These are phyloP conservation scores for Beauveria australis DNA, from an alignment of 2,329 filamentous ascomycete genomes.

Conservation along the genomic window DNA sequence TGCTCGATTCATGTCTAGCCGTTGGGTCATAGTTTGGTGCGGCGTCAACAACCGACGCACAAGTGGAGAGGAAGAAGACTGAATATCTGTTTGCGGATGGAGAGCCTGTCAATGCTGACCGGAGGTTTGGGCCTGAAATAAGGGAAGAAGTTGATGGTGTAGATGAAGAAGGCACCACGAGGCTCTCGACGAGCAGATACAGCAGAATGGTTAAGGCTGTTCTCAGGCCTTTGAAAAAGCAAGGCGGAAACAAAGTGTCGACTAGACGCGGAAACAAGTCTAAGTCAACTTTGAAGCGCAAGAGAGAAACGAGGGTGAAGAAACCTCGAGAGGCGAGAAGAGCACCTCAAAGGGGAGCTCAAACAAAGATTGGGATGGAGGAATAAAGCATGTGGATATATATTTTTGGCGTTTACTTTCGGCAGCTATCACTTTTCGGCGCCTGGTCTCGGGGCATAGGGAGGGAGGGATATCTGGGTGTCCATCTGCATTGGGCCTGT, in stretches of 20 bases:
- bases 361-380: neutral
- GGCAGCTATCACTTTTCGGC: neutral
- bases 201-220: neutral
- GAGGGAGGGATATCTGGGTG: neutral
- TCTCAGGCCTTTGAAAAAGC: neutral
- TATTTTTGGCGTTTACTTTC: conserved; percentile 3
- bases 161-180: neutral
- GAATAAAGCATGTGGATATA: neutral
- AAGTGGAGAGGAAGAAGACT: too few species aligned
- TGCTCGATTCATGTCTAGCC: conserved; percentile 49
- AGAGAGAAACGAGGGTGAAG: neutral
- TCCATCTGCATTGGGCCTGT: neutral
- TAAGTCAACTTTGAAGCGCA: neutral
- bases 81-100: too few species aligned
- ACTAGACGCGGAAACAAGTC: too few species aligned
- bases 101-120: neutral
- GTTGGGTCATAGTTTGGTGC: conserved; percentile 28
- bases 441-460: neutral
- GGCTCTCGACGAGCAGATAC: neutral
- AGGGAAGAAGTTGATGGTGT: neutral
- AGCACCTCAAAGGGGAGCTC: neutral
- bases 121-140: too few species aligned
- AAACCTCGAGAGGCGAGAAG: neutral
- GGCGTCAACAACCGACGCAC: neutral
- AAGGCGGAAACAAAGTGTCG: neutral